A percentile compares a stretch with the other conserved stretches of the same genome.
These are phyloP conservation scores for Irpex rosettiformis DNA, from an alignment of 1,284 basidiomycete genomes.

Conservation along the genomic window DNA sequence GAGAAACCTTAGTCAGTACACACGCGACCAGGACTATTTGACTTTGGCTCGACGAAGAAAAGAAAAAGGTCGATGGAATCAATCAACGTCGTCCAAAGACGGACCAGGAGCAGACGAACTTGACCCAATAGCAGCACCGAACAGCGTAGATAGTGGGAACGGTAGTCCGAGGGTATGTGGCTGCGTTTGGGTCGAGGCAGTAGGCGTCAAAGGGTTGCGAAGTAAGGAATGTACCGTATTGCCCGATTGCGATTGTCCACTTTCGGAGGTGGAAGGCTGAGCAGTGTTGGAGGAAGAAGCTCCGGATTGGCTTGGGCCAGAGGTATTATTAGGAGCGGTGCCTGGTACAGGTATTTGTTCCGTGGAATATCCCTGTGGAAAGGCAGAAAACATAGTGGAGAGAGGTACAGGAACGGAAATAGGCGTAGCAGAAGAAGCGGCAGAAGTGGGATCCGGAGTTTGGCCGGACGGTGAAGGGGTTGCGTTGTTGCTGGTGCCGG, in stretches of 20 bases:
- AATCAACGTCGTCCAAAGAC: conserved; percentile 8
- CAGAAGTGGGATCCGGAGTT: neutral
- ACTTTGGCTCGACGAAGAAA: no score
- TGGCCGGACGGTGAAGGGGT: neutral
- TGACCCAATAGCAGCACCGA: neutral
- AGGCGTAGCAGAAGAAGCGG: neutral
- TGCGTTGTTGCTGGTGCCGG: neutral
- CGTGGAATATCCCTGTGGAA: neutral
- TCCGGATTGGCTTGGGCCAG: neutral
- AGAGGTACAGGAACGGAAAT: neutral
- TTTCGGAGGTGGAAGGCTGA: neutral
- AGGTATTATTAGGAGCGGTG: neutral
- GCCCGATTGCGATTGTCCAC: neutral
- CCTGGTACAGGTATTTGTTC: neutral
- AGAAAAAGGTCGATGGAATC: no score
- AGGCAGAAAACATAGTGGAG: neutral
- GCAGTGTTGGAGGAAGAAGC: neutral
- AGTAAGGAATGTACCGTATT: neutral
- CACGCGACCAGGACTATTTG: no score
- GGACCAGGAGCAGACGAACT: neutral
- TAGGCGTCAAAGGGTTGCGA: neutral
- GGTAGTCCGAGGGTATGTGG: neutral
- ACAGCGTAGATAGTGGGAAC: neutral
- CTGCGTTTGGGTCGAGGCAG: neutral
- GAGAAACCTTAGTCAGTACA: no score